Base-by-base conservation (phyloP, 164 flowering plant species). In the Vitis rupestris region DNA sequence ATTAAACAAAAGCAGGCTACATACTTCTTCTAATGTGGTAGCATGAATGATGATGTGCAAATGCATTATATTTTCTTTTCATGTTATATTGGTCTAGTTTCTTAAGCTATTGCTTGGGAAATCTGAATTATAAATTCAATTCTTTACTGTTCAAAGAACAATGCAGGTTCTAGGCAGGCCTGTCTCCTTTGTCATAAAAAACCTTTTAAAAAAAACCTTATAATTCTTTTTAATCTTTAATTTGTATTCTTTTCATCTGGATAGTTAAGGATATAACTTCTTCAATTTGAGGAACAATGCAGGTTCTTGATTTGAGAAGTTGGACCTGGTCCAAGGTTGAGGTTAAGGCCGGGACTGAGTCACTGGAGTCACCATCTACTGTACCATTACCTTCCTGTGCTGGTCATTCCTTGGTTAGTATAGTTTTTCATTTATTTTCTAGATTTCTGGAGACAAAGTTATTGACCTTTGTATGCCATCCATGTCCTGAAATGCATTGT, bases 281-380 rank as follows among this genome's bases (percentile, higher is more conserved):
- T 59, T 60, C 64, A 52, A 50, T 65, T 69, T 68, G 68, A 62
- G 66, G 17, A 29, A 58, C 17, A 73, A 61, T 86, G 75, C 84
- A 96, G 99, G 93, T 82, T 73, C 74, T 96, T 60, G 94, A 93
- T 85, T 79, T 93, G 84, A 90, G 85, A 85, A 92, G 80, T 74
- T 90, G 97, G 94, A 82, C 90, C 23, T 96, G 99, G 99, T 88
- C 97, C 66, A 96, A 77, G 76, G 82, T 90, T 70, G 97, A 92
- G 69, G 81, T 75, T 53, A 90, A 86, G 76, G 71, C 72, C 48
- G 84, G 63, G 54, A 56, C 74, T 30, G 89, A 83, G 49, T 73
- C 88, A 27, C 62, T 15, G 30, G 98, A 90, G 52, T 76, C 85
- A 63, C 73, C 85, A 47, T 70, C 86, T 67, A 76, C 84, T 3